These are phyloP conservation scores for Curvularia spicifera DNA, from an alignment of 2,329 filamentous ascomycete genomes.

Conservation along the genomic window DNA sequence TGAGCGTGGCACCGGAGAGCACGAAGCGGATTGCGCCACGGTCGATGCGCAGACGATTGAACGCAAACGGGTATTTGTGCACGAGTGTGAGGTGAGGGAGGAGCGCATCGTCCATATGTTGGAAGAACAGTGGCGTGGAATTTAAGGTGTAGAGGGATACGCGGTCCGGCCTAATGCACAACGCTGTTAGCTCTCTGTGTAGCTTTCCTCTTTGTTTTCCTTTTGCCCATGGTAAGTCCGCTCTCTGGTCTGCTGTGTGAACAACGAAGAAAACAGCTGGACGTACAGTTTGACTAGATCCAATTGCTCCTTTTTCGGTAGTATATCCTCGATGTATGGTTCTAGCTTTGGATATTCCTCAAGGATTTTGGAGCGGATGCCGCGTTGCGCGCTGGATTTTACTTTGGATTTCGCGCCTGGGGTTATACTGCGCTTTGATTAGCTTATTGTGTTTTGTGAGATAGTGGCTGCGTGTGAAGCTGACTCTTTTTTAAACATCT, in stretches of 20 bases:
- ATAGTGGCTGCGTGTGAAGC: not conserved
- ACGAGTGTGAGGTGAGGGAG: conserved; percentile 89
- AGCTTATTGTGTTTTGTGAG: not conserved
- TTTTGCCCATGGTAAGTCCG: not conserved
- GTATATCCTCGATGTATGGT: conserved; percentile 88
- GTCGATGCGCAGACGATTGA: conserved; percentile 88
- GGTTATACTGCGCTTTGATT: conserved; percentile 64
- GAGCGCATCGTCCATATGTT: conserved; percentile 77
- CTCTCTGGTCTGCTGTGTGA: not conserved
- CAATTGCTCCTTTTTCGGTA: conserved; percentile 92
- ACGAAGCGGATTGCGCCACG: conserved; percentile 97
- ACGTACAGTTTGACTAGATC: conserved; percentile 83
- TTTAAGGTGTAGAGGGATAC: conserved; percentile 87
- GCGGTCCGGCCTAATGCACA: conserved; percentile 71
- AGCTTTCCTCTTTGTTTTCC: not conserved
- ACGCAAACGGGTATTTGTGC: conserved; percentile 84
- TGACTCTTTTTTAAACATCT: conserved; percentile 50
- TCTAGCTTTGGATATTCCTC: conserved; percentile 85
- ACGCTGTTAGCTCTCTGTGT: conserved; percentile 11
- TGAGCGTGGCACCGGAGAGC: conserved; percentile 88
- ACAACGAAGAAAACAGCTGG: not conserved
- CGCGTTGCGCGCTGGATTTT: conserved; percentile 93
- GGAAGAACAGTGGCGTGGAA: conserved; percentile 83
- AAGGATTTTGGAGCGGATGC: conserved; percentile 80
- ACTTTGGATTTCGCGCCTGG: conserved; percentile 89